Base-by-base conservation (phyloP, 192 early-diverging fungal genomes). In the Gigaspora rosea region DNA sequence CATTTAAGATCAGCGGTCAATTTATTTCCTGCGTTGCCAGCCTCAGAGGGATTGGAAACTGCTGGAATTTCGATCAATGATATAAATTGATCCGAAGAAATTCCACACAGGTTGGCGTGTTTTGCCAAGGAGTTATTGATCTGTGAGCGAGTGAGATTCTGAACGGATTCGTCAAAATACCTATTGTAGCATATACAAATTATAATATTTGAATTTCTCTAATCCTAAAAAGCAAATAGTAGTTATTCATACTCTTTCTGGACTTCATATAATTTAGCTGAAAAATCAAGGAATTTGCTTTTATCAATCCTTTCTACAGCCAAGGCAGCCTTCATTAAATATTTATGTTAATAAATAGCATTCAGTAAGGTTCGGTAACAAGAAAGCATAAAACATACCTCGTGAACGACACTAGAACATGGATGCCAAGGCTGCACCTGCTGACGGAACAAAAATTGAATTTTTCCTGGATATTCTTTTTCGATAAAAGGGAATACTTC, bases 401-500 rank as follows among this genome's bases (percentile, higher is more conserved):
- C 94, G 72, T 94, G 91, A 65, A 93, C 79, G 36, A 93, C 71
- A 5, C 91, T 91, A 2, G 90, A 92, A 27, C 81, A 78, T 0
- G 93, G 93, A 79, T 95, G 93, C 94, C 94, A 95, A 1, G 93
- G 91, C 72, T 95, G 94, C 61, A 95, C 85, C 80, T 95, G 94
- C 76, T 95, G 92, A 18, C 93, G 85, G 78, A 95, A 91, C 16
- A 92, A 79, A 58, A 95, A 80, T 76, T 91, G 85, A 3, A 91
- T 81, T 35, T 88, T 77, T 6, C 70, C 75, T 32, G 87, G 77
- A 47, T 87, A 80, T 33, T 78, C 16, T 27, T 82, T 12, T 4
- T 80, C 73, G 10, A 91, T 62, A 58, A 79, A 85, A 7, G 91
- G 90, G 62, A 90, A 46, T 15, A 94, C 83, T 67, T 90, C 70